Evolutionary conservation across 1,139 yeast genomes (phyloP).

Genomic region (Candida anutae): DNA sequence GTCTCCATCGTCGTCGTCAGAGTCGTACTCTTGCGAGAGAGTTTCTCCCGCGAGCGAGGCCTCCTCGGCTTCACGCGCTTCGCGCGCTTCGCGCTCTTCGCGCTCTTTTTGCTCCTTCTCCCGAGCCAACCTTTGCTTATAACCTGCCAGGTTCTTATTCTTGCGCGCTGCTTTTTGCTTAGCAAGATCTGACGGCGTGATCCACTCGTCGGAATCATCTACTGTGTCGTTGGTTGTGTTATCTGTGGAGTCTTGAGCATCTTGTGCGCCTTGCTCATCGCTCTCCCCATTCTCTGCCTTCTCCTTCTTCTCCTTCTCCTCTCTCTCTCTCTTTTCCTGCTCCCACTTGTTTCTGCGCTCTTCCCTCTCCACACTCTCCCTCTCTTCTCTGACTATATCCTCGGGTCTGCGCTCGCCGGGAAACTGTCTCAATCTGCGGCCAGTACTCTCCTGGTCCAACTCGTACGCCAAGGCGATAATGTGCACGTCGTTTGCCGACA

Average conservation of each 20-base stretch:
- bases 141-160: slow-evolving; percentile 56
- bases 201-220: slow-evolving; percentile 3
- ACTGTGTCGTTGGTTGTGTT: not conserved
- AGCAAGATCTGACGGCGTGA: slow-evolving; percentile 5
- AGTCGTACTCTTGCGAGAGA: slow-evolving; percentile 40
- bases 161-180: slow-evolving; percentile 22
- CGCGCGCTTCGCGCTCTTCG: slow-evolving; percentile 13
- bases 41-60: slow-evolving; percentile 6
- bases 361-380: slow-evolving; percentile 6
- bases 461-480: slow-evolving; percentile 89
- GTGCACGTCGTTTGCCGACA: slow-evolving; percentile 87
- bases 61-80: slow-evolving; percentile 5
- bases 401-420: slow-evolving; percentile 54
- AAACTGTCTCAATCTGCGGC: slow-evolving; percentile 57
- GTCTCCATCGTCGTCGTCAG: slow-evolving; percentile 75
- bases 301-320: slow-evolving; percentile 6
- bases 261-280: slow-evolving; percentile 6
- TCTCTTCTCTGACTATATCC: slow-evolving; percentile 2
- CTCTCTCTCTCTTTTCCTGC: slow-evolving; percentile 4
- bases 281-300: slow-evolving; percentile 4
- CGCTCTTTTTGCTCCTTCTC: slow-evolving; percentile 12
- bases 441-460: slow-evolving; percentile 62
- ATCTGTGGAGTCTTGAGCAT: slow-evolving; percentile 1
- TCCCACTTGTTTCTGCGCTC: slow-evolving; percentile 5
- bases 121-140: slow-evolving; percentile 47